Evolutionary conservation across 1,139 yeast species (phyloP).

Genomic region (Eremothecium gossypii): DNA sequence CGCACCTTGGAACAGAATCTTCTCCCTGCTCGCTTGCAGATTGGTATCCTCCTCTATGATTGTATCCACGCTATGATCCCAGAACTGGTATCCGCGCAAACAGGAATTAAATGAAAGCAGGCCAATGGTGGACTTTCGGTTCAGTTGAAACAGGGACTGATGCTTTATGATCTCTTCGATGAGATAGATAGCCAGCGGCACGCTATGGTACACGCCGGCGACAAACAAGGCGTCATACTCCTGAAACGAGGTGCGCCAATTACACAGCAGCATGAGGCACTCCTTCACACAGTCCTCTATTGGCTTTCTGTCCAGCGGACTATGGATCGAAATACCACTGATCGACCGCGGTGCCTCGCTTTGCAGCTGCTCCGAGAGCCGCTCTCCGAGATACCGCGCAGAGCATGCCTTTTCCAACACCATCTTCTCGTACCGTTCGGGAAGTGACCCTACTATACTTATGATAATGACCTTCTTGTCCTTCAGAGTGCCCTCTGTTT

Average conservation of each 20-base stretch:
- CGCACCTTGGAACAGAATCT: slow-evolving; percentile 24
- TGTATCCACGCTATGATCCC: slow-evolving; percentile 28
- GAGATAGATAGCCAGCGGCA: slow-evolving; percentile 21
- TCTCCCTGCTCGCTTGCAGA: slow-evolving; percentile 24
- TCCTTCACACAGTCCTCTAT: slow-evolving; percentile 17
- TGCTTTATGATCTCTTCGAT: slow-evolving; percentile 18
- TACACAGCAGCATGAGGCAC: slow-evolving; percentile 16
- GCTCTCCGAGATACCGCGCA: slow-evolving; percentile 21
- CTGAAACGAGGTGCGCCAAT: slow-evolving; percentile 22
- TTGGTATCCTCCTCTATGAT: slow-evolving; percentile 16
- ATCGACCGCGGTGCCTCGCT: slow-evolving; percentile 15
- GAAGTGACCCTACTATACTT: slow-evolving; percentile 26
- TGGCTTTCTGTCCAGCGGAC: slow-evolving; percentile 21
- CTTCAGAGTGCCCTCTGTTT: slow-evolving; percentile 9
- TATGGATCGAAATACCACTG: slow-evolving; percentile 22
- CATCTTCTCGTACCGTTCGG: slow-evolving; percentile 27
- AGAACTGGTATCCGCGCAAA: slow-evolving; percentile 27
- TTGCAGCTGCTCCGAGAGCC: slow-evolving; percentile 18
- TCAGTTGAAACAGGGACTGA: slow-evolving; percentile 11
- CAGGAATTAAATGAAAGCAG: slow-evolving; percentile 26
- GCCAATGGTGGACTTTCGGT: slow-evolving; percentile 17
- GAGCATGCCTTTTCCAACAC: slow-evolving; percentile 23
- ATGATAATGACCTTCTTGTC: slow-evolving; percentile 20
- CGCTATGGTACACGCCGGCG: slow-evolving; percentile 27
- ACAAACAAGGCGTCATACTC: slow-evolving; percentile 22